These are phyloP conservation scores for Golubevia sp. DNA, from an alignment of 1,284 basidiomycete species.

Conservation along the genomic window DNA sequence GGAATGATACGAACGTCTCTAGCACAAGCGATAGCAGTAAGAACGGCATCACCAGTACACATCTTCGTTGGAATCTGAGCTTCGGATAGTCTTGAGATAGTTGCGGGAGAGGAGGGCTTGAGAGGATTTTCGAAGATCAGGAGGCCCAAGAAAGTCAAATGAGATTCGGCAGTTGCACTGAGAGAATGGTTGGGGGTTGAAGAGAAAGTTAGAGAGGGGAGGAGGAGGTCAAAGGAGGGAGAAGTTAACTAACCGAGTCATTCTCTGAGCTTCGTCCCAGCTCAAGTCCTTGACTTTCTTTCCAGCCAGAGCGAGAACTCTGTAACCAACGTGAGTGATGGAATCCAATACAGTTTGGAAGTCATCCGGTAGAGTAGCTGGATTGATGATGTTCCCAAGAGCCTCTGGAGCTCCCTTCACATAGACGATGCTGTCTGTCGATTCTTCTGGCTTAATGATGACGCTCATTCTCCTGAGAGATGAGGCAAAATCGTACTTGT, in stretches of 20 bases:
- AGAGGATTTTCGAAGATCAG: conserved; percentile 32
- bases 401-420: conserved; percentile 32
- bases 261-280: conserved; percentile 13
- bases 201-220: too few relatives aligned
- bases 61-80: conserved; percentile 31
- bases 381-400: conserved; percentile 10
- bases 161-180: conserved; percentile 15
- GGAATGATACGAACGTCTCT: conserved; percentile 16
- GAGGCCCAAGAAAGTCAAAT: conserved; percentile 23
- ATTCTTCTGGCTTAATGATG: conserved; percentile 10
- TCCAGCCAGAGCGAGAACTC: conserved; percentile 28
- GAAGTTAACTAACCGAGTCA: conserved; percentile 1
- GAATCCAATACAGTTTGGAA: conserved; percentile 16
- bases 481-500: conserved; percentile 21
- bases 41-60: conserved; percentile 34
- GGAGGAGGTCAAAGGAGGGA: too few relatives aligned
- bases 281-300: conserved; percentile 11
- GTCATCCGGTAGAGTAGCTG: conserved; percentile 16
- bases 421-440: conserved; percentile 9
- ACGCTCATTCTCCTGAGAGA: conserved; percentile 31
- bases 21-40: conserved; percentile 32
- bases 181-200: too few relatives aligned
- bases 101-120: conserved; percentile 12
- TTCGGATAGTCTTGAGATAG: conserved; percentile 20
- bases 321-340: conserved; percentile 20